Evolutionary conservation across 2,329 filamentous ascomycete species (phyloP).

Genomic region (Pseudocercospora macadamiae): DNA sequence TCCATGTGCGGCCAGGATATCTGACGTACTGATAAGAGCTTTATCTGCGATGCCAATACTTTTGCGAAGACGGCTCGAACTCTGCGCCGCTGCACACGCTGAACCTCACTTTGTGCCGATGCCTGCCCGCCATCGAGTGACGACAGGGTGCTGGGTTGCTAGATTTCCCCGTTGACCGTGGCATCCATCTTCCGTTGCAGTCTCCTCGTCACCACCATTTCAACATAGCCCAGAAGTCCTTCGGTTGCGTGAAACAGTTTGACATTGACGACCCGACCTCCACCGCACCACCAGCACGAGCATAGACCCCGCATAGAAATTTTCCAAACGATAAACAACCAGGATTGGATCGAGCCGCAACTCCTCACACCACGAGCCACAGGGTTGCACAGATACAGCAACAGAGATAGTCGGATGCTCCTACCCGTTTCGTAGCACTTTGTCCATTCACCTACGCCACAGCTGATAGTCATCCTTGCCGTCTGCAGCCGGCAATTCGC

Average conservation of each 20-base stretch:
- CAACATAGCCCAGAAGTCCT: no score
- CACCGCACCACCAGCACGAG: neutral
- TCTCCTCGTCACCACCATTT: no score
- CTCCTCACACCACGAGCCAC: slow-evolving; percentile 16
- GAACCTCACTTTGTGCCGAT: slow-evolving; percentile 16
- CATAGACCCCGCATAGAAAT: slow-evolving; percentile 17
- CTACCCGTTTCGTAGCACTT: slow-evolving; percentile 9
- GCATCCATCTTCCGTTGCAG: no score
- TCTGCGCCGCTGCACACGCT: neutral
- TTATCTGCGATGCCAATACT: slow-evolving; percentile 1
- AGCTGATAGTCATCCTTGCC: neutral
- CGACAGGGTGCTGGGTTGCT: neutral
- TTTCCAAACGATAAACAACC: neutral
- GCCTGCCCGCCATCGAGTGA: neutral
- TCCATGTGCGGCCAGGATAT: neutral
- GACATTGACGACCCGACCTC: neutral
- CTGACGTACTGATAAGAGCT: neutral
- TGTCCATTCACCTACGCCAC: slow-evolving; percentile 7
- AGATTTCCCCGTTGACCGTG: neutral
- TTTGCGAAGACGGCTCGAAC: neutral
- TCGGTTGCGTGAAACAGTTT: no score
- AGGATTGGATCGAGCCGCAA: slow-evolving; percentile 16
- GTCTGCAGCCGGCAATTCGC: neutral
- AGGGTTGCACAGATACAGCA: slow-evolving; percentile 9
- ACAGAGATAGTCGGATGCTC: slow-evolving; percentile 18